Evolutionary conservation across 139 green algal species (phyloP).

Genomic region (Coelastrella sp.): DNA sequence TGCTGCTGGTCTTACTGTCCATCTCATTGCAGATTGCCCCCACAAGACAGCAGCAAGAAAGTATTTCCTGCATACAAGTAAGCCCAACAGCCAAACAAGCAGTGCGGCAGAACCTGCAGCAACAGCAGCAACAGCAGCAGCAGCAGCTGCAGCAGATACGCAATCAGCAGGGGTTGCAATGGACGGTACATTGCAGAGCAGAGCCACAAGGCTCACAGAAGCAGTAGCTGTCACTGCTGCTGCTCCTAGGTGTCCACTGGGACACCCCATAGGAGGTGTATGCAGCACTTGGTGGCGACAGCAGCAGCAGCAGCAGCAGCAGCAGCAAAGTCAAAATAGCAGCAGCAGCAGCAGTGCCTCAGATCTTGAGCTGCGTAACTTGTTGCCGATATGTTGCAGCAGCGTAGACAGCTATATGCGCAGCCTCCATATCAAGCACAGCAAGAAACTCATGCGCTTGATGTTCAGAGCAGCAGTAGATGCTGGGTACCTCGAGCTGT

Average conservation of each 20-base stretch:
- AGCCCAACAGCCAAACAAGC: neutral
- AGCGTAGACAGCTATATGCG: neutral
- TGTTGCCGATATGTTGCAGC: neutral
- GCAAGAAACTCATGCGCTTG: neutral
- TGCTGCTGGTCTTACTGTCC: conserved; percentile 4
- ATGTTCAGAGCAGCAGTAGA: neutral
- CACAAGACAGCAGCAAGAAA: conserved; percentile 30
- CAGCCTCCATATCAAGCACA: neutral
- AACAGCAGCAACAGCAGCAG: neutral
- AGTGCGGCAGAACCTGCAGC: neutral
- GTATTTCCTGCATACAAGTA: neutral
- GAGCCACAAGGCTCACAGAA: too few relatives aligned
- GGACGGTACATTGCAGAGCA: neutral
- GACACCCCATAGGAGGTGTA: neutral
- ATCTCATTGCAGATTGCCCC: conserved; percentile 22
- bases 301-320: neutral
- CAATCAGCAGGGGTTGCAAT: neutral
- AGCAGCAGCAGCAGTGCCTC: neutral
- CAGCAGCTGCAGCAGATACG: conserved; percentile 2
- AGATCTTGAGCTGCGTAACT: neutral
- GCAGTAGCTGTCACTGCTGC: neutral
- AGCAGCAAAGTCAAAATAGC: neutral
- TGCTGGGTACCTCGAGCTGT: neutral
- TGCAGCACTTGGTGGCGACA: neutral
- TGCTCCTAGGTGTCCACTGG: neutral